A percentile compares a stretch with the other conserved stretches of the same genome.
phyloP scores from a whole-genome alignment of 1,139 yeast species.

The Magnusiomyces tetraspermus region DNA sequence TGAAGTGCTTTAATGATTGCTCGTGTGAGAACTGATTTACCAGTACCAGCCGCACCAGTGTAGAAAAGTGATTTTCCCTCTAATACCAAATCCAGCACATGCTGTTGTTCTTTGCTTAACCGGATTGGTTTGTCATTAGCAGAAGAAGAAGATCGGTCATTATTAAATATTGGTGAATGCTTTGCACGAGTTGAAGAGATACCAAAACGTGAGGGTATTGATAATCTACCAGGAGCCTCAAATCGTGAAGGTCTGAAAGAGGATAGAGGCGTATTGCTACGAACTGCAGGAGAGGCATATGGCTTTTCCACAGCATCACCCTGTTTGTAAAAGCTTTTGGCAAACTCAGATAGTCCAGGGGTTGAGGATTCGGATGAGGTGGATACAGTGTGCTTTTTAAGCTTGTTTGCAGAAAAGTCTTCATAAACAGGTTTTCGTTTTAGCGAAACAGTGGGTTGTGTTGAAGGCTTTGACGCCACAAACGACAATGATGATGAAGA shows the following conservation, averaged over 20 bases:
- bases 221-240: neutral
- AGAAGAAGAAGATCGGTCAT: neutral
- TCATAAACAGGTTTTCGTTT: neutral
- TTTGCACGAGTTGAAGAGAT: neutral
- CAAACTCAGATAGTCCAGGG: neutral
- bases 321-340: neutral
- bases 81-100: constrained; percentile 47
- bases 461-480: neutral
- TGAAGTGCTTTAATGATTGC: constrained; percentile 44
- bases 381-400: neutral
- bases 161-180: neutral
- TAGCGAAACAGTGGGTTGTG: neutral
- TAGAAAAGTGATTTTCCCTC: constrained; percentile 53
- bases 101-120: constrained; percentile 39
- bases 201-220: neutral
- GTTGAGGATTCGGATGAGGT: neutral
- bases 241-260: neutral
- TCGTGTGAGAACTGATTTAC: constrained; percentile 69
- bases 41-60: constrained; percentile 96
- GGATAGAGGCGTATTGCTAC: neutral
- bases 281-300: neutral
- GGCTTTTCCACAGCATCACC: neutral
- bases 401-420: neutral
- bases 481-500: neutral
- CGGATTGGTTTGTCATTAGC: neutral